Evolutionary conservation across 768 basidiomycete genomes (phyloP).

Genomic region (Stropharia rugosoannulata): DNA sequence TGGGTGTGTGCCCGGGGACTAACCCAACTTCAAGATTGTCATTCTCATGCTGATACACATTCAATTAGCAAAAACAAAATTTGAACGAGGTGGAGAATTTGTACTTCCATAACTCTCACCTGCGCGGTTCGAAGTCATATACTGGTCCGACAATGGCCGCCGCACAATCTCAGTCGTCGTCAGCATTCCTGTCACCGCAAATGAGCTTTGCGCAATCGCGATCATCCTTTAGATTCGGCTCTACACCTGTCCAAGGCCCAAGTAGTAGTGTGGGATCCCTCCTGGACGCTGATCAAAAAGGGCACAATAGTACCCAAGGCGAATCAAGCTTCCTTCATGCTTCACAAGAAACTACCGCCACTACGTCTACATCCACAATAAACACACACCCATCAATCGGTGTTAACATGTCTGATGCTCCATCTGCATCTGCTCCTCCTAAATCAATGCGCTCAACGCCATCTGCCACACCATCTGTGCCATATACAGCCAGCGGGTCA

Average conservation of each 20-base stretch:
- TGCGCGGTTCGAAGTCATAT: conserved; percentile 34
- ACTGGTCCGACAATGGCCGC: conserved; percentile 23
- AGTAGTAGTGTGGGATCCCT: background rate
- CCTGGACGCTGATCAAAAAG: conserved; percentile 3
- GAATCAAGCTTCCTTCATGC: conserved; percentile 1
- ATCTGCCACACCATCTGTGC: background rate
- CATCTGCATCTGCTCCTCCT: background rate
- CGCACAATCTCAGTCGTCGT: conserved; percentile 21
- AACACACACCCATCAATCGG: conserved; percentile 6
- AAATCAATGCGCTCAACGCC: background rate
- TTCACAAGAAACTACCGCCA: background rate
- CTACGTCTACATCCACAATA: conserved; percentile 4
- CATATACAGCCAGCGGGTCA: background rate
- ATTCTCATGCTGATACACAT: conserved; percentile 5
- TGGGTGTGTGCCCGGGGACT: conserved; percentile 52
- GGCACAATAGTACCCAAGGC: conserved; percentile 4
- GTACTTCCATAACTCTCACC: conserved; percentile 73
- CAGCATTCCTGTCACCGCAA: conserved; percentile 11
- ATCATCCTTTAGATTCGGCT: conserved; percentile 23
- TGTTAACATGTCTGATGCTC: conserved; percentile 5
- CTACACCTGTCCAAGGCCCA: conserved; percentile 9
- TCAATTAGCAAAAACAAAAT: conserved; percentile 66
- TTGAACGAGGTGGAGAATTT: conserved; percentile 82
- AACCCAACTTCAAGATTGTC: background rate
- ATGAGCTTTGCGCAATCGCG: conserved; percentile 24